Evolutionary conservation across 768 basidiomycete genomes (phyloP).

Genomic region (Saitozyma podzolica): DNA sequence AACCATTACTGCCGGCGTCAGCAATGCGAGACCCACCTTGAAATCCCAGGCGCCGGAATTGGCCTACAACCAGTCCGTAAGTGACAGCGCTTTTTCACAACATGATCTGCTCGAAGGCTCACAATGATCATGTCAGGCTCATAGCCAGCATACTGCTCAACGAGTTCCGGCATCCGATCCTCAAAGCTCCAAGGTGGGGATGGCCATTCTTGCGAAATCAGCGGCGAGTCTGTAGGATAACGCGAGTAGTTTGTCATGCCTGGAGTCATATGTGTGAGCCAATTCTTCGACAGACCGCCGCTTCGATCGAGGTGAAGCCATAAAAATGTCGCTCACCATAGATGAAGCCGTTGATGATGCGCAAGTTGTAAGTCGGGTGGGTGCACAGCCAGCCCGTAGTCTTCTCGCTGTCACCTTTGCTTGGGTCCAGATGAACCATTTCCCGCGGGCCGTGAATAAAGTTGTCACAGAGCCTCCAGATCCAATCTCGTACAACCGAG

Average conservation of each 20-base stretch:
- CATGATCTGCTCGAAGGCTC: neutral
- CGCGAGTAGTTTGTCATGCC: constrained; percentile 1
- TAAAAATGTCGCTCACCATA: neutral
- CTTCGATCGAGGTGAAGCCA: neutral
- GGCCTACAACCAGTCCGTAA: neutral
- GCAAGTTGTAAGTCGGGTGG: neutral
- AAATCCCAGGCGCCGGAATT: constrained; percentile 1
- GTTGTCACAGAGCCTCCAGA: neutral
- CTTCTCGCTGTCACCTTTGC: neutral
- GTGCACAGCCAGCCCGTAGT: neutral
- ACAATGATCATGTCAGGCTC: neutral
- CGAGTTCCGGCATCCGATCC: neutral
- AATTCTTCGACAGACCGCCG: neutral
- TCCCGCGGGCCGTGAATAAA: neutral
- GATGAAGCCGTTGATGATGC: neutral
- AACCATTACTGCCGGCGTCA: no score
- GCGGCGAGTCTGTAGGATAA: neutral
- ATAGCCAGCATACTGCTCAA: neutral
- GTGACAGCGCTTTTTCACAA: neutral
- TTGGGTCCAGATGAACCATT: neutral
- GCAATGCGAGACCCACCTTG: neutral
- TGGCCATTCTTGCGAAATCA: neutral
- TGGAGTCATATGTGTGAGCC: neutral
- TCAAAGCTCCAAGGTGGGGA: constrained; percentile 1
- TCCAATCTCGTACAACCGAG: neutral